These are phyloP conservation scores for Gymnopus androsaceus DNA, from an alignment of 1,284 basidiomycete species.

Conservation along the genomic window DNA sequence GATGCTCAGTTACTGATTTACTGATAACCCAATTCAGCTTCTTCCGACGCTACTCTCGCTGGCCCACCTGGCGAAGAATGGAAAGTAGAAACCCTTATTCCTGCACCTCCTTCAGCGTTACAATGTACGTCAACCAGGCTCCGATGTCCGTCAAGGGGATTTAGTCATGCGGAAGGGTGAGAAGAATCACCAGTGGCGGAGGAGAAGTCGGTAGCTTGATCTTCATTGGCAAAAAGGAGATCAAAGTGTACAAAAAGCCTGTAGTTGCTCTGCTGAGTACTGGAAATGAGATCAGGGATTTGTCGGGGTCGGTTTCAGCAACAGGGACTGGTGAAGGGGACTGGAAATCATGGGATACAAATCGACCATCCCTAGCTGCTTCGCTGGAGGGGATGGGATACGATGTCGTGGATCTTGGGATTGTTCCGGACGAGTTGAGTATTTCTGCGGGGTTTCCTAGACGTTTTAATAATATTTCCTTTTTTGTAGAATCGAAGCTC, in stretches of 20 bases:
- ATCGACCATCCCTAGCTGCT: slow-evolving; percentile 76
- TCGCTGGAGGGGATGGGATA: slow-evolving; percentile 75
- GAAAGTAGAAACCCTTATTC: slow-evolving; percentile 66
- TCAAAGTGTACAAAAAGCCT: slow-evolving; percentile 70
- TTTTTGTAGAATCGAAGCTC: slow-evolving; percentile 55
- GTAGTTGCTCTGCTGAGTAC: slow-evolving; percentile 81
- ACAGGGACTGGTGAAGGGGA: slow-evolving; percentile 52
- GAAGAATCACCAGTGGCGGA: slow-evolving; percentile 62
- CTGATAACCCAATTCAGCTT: background rate
- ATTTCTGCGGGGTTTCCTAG: slow-evolving; percentile 6
- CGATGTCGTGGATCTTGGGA: slow-evolving; percentile 79
- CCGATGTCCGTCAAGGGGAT: slow-evolving; percentile 71
- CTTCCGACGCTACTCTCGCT: slow-evolving; percentile 11
- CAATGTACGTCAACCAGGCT: slow-evolving; percentile 74
- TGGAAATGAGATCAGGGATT: slow-evolving; percentile 79
- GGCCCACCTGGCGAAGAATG: slow-evolving; percentile 67
- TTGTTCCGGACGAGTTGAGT: slow-evolving; percentile 71
- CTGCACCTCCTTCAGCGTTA: slow-evolving; percentile 61
- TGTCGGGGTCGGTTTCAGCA: slow-evolving; percentile 43
- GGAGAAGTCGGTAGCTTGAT: slow-evolving; percentile 86
- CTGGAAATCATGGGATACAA: slow-evolving; percentile 78
- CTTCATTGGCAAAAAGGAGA: slow-evolving; percentile 76
- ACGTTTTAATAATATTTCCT: background rate
- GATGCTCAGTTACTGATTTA: background rate
- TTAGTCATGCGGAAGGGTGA: slow-evolving; percentile 67